Percentiles rank a stretch among this genome's conserved stretches.
These are phyloP conservation scores for Pichia sp. DNA, from an alignment of 1,139 yeast species.

Conservation along the genomic window DNA sequence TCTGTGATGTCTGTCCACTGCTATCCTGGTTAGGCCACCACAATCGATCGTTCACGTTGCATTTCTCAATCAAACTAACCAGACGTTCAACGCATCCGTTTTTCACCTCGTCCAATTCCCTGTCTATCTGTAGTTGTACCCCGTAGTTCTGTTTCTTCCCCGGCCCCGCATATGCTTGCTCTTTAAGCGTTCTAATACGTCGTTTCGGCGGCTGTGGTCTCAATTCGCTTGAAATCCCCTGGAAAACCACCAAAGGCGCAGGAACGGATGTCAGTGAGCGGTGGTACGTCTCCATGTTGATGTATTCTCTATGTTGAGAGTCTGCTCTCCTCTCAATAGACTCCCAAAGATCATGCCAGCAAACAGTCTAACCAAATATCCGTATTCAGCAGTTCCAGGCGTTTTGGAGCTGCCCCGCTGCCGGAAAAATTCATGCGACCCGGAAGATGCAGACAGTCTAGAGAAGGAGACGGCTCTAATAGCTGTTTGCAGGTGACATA, in stretches of 20 bases:
- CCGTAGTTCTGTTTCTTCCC: constrained; percentile 14
- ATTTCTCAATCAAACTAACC: constrained; percentile 27
- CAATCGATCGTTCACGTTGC: constrained; percentile 28
- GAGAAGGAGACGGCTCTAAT: background rate
- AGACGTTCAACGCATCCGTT: constrained; percentile 30
- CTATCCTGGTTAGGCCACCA: constrained; percentile 31
- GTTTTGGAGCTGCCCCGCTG: background rate
- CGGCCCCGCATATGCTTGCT: constrained; percentile 4
- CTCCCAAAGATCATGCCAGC: too few species aligned
- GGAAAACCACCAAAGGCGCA: constrained; percentile 36
- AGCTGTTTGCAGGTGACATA: background rate
- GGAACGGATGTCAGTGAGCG: constrained; percentile 29
- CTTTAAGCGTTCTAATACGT: constrained; percentile 4
- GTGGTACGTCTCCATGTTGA: constrained; percentile 32
- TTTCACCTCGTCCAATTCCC: constrained; percentile 28
- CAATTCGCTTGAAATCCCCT: constrained; percentile 30
- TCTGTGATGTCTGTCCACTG: constrained; percentile 14
- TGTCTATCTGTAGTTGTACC: constrained; percentile 19
- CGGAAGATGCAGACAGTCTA: background rate
- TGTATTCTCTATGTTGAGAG: background rate
- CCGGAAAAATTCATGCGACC: background rate
- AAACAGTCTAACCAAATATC: too few species aligned
- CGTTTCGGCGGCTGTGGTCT: constrained; percentile 18
- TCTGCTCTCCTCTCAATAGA: background rate
- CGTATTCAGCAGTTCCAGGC: background rate